Percentiles rank a stretch among this genome's conserved stretches.
Evolutionary conservation across 768 basidiomycete species (phyloP).

Genomic region (Pleurotus tuoliensis): DNA sequence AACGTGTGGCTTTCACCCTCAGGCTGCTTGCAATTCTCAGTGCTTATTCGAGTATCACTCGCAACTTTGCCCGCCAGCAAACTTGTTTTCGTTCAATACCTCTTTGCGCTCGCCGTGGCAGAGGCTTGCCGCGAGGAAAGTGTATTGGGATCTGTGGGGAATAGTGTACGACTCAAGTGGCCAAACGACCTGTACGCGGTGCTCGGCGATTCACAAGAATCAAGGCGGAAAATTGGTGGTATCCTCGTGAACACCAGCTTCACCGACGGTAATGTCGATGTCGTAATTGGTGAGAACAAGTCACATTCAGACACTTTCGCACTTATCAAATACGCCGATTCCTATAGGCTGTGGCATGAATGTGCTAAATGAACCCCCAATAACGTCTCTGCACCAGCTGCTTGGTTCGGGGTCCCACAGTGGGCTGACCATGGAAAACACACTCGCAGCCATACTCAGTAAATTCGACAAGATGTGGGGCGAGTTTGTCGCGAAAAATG

Average conservation of each 20-base stretch:
- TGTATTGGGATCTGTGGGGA: conserved; percentile 49
- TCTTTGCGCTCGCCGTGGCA: conserved; percentile 85
- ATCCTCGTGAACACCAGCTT: conserved; percentile 89
- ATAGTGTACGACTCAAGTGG: conserved; percentile 84
- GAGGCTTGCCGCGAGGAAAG: conserved; percentile 68
- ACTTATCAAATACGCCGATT: background rate
- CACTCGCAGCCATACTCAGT: conserved; percentile 69
- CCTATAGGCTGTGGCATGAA: conserved; percentile 83
- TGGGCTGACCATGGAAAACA: conserved; percentile 64
- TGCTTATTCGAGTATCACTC: conserved; percentile 60
- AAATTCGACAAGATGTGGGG: conserved; percentile 81
- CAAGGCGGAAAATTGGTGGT: conserved; percentile 82
- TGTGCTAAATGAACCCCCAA: conserved; percentile 76
- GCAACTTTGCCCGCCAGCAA: conserved; percentile 49
- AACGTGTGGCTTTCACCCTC: conserved; percentile 92
- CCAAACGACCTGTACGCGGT: conserved; percentile 93
- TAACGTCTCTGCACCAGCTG: conserved; percentile 77
- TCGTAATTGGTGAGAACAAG: conserved; percentile 69
- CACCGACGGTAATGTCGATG: conserved; percentile 61
- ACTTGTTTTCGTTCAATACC: conserved; percentile 92
- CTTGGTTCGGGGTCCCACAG: conserved; percentile 26
- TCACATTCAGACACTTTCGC: background rate
- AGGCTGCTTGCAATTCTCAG: conserved; percentile 84
- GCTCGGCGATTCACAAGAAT: conserved; percentile 39
- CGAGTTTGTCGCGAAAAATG: conserved; percentile 57